Conservation (phyloP, 192 early-diverging fungal genomes). For the Backusella australiensis region DNA sequence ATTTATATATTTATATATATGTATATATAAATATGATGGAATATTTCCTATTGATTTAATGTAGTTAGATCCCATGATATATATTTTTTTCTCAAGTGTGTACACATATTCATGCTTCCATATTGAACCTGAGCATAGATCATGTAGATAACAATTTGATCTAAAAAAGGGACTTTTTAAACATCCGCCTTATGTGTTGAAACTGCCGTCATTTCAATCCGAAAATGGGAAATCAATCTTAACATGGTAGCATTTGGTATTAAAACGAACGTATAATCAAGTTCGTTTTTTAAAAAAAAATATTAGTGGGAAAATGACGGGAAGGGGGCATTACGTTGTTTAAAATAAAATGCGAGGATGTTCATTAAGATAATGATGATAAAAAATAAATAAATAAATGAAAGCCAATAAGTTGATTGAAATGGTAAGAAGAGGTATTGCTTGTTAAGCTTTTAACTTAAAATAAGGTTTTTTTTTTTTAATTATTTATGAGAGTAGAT, state of each 20-base stretch:
- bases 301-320: no score
- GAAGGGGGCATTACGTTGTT: background rate
- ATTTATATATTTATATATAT: no score
- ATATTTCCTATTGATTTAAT: background rate
- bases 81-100: background rate
- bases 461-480: background rate
- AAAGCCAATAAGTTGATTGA: background rate
- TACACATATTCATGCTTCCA: background rate
- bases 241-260: background rate
- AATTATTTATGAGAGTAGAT: background rate
- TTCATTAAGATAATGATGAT: background rate
- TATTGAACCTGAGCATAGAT: background rate
- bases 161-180: background rate
- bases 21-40: no score
- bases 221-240: background rate
- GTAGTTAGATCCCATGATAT: background rate
- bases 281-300: background rate
- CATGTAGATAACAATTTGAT: background rate
- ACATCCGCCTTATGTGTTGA: background rate
- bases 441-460: background rate
- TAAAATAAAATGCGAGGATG: background rate
- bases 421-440: background rate
- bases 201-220: background rate
- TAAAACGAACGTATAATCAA: background rate
- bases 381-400: background rate